Conservation (phyloP, 345 rosid species). For the Melaleuca alternifolia region DNA sequence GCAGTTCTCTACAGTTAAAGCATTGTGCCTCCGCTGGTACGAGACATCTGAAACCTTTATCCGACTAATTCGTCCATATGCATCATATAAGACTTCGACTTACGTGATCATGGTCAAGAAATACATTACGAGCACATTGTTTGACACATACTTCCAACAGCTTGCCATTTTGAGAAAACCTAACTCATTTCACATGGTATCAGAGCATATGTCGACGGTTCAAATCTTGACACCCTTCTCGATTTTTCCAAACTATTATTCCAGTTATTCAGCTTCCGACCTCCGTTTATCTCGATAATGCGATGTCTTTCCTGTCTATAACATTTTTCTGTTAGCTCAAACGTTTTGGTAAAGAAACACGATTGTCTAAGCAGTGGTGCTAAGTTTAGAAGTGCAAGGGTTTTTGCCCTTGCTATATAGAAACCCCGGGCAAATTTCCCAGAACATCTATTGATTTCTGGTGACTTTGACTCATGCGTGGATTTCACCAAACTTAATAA, state of each 20-base stretch:
- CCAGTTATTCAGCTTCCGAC: not conserved
- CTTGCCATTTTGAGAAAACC: not conserved
- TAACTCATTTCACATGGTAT: not conserved
- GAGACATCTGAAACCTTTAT: not conserved
- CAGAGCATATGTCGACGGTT: not conserved
- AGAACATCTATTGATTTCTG: not conserved
- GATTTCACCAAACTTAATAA: not conserved
- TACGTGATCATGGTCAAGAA: not conserved
- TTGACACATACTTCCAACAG: not conserved
- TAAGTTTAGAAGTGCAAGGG: not conserved
- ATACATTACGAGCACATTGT: not conserved
- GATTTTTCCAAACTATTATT: not conserved
- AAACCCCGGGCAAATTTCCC: not conserved
- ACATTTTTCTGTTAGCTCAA: not conserved
- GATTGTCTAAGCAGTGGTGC: not conserved
- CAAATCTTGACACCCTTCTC: not conserved
- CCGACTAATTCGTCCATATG: fast-evolving
- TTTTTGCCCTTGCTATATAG: not conserved
- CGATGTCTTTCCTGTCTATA: not conserved
- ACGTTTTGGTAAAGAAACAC: not conserved
- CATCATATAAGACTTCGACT: fast-evolving
- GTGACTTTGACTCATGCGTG: not conserved
- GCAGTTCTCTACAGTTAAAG: no score
- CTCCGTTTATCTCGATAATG: not conserved
- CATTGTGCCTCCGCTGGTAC: not conserved